Percentiles rank a stretch among this genome's conserved stretches.
Evolutionary conservation across 345 rosid species (phyloP).

Genomic region (Bruguiera sexangula): DNA sequence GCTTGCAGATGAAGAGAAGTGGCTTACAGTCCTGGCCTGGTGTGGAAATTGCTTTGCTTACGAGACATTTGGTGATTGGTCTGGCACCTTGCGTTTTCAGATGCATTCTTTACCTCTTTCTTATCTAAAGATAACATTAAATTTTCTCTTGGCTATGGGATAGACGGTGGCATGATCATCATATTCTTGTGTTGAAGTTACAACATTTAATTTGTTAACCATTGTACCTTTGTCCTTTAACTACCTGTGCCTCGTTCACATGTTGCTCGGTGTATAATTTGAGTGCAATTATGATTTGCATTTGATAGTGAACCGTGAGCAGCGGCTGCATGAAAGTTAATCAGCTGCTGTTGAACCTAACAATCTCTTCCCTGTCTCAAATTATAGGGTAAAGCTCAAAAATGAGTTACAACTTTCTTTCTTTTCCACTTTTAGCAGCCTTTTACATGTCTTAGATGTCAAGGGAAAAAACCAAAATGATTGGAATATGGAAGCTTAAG

Average conservation of each 20-base stretch:
- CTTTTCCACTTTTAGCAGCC: slow-evolving; percentile 4
- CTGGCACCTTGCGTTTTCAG: slow-evolving; percentile 17
- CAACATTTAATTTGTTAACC: slow-evolving; percentile 29
- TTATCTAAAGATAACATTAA: slow-evolving; percentile 29
- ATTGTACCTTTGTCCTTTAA: slow-evolving; percentile 13
- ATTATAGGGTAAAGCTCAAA: slow-evolving; percentile 4
- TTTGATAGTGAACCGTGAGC: slow-evolving; percentile 5
- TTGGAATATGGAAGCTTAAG: slow-evolving; percentile 8
- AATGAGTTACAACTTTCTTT: not conserved
- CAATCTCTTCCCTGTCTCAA: slow-evolving; percentile 1
- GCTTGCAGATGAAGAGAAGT: slow-evolving; percentile 29
- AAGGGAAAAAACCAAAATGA: slow-evolving; percentile 9
- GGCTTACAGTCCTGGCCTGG: slow-evolving; percentile 22
- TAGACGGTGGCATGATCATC: slow-evolving; percentile 30
- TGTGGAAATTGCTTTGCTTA: slow-evolving; percentile 24
- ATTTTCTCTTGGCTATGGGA: slow-evolving; percentile 19
- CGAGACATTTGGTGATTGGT: slow-evolving; percentile 14
- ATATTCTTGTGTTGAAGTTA: slow-evolving; percentile 48
- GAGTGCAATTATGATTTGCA: slow-evolving; percentile 1
- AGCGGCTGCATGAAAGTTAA: slow-evolving; percentile 1
- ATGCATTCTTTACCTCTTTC: slow-evolving; percentile 42
- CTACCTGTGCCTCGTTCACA: slow-evolving; percentile 14
- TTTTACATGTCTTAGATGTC: slow-evolving; percentile 24
- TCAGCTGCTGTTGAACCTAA: not conserved
- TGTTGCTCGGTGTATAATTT: slow-evolving; percentile 17